Percentiles rank a stretch among this genome's conserved stretches.
Evolutionary conservation across 2,329 filamentous ascomycete species (phyloP).

Genomic region (Allantophomopsis cytisporea): DNA sequence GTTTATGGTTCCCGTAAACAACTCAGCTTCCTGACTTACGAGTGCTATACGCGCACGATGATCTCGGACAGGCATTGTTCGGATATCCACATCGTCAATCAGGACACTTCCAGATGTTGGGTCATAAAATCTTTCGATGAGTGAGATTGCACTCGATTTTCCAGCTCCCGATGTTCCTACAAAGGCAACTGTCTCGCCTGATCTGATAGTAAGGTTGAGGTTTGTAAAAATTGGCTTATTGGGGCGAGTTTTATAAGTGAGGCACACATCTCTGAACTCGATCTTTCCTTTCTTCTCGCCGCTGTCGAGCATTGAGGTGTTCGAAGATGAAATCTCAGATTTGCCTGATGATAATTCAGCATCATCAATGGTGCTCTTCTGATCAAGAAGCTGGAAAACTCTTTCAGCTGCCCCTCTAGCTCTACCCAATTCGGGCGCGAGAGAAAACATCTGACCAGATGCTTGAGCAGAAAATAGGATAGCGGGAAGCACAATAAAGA

Average conservation of each 20-base stretch:
- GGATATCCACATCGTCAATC: slow-evolving; percentile 26
- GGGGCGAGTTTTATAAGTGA: slow-evolving; percentile 51
- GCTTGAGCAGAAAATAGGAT: slow-evolving; percentile 61
- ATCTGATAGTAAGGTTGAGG: slow-evolving; percentile 40
- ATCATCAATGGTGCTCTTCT: slow-evolving; percentile 19
- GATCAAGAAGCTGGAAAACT: slow-evolving; percentile 35
- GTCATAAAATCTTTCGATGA: slow-evolving; percentile 37
- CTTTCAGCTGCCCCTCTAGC: slow-evolving; percentile 47
- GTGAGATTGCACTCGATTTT: slow-evolving; percentile 50
- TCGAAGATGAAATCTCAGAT: not conserved
- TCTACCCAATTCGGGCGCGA: slow-evolving; percentile 61
- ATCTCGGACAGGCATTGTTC: slow-evolving; percentile 23
- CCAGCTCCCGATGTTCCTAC: slow-evolving; percentile 54
- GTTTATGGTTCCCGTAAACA: slow-evolving; percentile 39
- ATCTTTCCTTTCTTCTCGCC: slow-evolving; percentile 19
- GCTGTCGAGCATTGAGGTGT: slow-evolving; percentile 7
- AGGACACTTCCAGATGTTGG: slow-evolving; percentile 19
- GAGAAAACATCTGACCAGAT: slow-evolving; percentile 61
- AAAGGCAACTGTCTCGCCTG: slow-evolving; percentile 48
- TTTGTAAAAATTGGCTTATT: slow-evolving; percentile 41
- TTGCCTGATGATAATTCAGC: not conserved
- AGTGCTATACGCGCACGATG: slow-evolving; percentile 39
- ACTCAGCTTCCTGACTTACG: slow-evolving; percentile 40
- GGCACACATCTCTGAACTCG: slow-evolving; percentile 42
- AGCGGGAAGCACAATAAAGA: slow-evolving; percentile 60